phyloP scores from a whole-genome alignment of 352 stramenopile species.

The Globisporangium solare region DNA sequence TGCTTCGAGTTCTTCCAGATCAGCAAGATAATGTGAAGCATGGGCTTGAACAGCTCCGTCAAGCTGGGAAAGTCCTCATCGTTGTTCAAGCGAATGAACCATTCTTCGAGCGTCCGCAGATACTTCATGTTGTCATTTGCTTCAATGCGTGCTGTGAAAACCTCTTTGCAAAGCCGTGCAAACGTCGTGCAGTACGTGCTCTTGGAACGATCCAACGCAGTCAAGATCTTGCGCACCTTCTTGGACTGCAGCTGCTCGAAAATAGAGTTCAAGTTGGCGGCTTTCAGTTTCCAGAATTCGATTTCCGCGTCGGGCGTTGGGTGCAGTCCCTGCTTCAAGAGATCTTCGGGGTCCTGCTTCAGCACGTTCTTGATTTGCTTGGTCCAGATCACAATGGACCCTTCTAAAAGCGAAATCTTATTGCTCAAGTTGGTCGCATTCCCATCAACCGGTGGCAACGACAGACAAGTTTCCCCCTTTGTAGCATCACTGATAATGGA shows the following conservation, averaged over 20 bases:
- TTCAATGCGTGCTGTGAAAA: slow-evolving; percentile 95
- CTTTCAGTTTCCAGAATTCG: slow-evolving; percentile 97
- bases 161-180: slow-evolving; percentile 95
- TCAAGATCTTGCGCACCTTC: slow-evolving; percentile 93
- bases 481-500: slow-evolving; percentile 96
- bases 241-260: slow-evolving; percentile 93
- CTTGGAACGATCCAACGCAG: slow-evolving; percentile 92
- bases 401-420: slow-evolving; percentile 96
- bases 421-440: slow-evolving; percentile 82
- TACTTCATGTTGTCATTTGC: slow-evolving; percentile 99
- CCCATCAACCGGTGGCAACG: slow-evolving; percentile 89
- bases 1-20: slow-evolving; percentile 99
- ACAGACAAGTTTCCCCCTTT: slow-evolving; percentile 96
- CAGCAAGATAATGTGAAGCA: slow-evolving; percentile 97
- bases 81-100: slow-evolving; percentile 95
- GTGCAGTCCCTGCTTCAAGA: slow-evolving; percentile 95
- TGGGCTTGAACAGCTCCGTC: slow-evolving; percentile 95
- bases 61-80: slow-evolving; percentile 93
- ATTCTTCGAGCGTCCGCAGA: slow-evolving; percentile 94
- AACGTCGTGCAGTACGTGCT: slow-evolving; percentile 97
- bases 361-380: slow-evolving; percentile 99
- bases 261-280: slow-evolving; percentile 93
- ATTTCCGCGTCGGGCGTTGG: slow-evolving; percentile 97
- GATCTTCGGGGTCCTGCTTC: slow-evolving; percentile 95
- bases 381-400: slow-evolving; percentile 98